phyloP scores from a whole-genome alignment of 495 filamentous ascomycete species.

The Xylaria longipes region DNA sequence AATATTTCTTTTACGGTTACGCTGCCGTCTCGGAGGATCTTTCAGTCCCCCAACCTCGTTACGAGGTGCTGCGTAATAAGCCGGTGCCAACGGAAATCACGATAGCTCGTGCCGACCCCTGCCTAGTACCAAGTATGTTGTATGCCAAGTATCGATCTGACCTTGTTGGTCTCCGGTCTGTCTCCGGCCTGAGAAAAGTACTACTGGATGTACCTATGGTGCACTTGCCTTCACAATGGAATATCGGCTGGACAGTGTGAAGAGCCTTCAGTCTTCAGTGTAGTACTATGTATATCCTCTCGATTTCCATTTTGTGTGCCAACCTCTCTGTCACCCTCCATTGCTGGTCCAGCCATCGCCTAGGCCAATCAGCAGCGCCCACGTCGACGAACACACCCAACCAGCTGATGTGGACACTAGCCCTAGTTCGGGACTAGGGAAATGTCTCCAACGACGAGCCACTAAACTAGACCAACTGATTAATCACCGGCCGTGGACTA shows the following conservation, averaged over 20 bases:
- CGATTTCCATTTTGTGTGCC: constrained; percentile 30
- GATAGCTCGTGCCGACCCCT: constrained; percentile 3
- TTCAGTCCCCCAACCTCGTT: constrained; percentile 29
- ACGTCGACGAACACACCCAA: constrained; percentile 43
- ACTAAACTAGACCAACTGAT: constrained; percentile 31
- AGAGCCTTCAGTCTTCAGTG: background rate
- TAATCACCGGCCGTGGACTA: constrained; percentile 34
- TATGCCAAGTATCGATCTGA: constrained; percentile 13
- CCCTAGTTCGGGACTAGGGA: constrained; percentile 32
- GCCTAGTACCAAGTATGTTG: background rate
- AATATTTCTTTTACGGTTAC: no score
- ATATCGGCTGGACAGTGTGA: constrained; percentile 19
- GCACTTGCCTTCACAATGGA: background rate
- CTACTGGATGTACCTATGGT: background rate
- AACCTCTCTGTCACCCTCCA: constrained; percentile 43
- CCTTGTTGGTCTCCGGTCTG: constrained; percentile 21
- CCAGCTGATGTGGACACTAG: constrained; percentile 28
- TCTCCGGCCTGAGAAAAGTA: constrained; percentile 8
- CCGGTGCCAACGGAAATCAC: background rate
- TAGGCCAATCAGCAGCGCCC: constrained; percentile 40
- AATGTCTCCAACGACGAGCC: constrained; percentile 31
- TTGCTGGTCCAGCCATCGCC: constrained; percentile 32
- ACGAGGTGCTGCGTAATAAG: constrained; percentile 15
- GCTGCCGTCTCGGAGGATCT: background rate
- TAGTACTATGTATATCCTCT: background rate